These are phyloP conservation scores for Laguncularia racemosa DNA, from an alignment of 345 rosid genomes.

Conservation along the genomic window DNA sequence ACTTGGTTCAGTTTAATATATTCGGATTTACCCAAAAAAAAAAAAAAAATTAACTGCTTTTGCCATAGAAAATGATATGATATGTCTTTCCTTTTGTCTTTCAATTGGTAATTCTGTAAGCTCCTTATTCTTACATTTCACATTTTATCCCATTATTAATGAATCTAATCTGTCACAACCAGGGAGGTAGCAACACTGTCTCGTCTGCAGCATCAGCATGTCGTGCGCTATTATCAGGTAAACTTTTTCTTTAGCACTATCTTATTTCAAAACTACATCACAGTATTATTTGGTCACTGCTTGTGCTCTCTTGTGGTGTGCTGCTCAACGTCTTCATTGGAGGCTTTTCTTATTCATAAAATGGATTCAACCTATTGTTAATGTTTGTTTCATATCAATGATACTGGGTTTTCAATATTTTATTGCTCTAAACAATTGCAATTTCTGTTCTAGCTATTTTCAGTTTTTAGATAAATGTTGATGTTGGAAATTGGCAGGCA, in stretches of 20 bases:
- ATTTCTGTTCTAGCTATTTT: neutral
- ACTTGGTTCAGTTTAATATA: too few species aligned
- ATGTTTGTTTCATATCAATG: neutral
- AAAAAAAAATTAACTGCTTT: too few species aligned
- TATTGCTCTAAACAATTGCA: neutral
- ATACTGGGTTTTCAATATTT: too few species aligned
- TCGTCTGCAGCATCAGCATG: slow-evolving; percentile 98
- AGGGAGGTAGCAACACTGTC: slow-evolving; percentile 99
- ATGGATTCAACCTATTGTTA: neutral
- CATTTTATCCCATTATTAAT: too few species aligned
- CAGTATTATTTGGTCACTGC: too few species aligned
- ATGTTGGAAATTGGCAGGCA: slow-evolving; percentile 49
- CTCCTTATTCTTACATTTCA: too few species aligned
- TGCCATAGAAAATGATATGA: too few species aligned
- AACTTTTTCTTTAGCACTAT: slow-evolving; percentile 11
- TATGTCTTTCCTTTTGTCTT: too few species aligned
- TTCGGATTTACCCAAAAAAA: too few species aligned
- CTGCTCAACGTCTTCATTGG: neutral
- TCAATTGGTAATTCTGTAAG: too few species aligned
- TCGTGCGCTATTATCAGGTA: slow-evolving; percentile 98
- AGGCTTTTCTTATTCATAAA: neutral
- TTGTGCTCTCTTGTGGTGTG: slow-evolving; percentile 5
- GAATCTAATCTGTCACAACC: slow-evolving; percentile 25
- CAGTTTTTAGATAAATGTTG: neutral
- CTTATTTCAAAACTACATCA: too few species aligned